Percentiles rank a stretch among this genome's conserved stretches.
These are phyloP conservation scores for Rubia yunnanensis DNA, from an alignment of 257 asterid genomes.

Conservation along the genomic window DNA sequence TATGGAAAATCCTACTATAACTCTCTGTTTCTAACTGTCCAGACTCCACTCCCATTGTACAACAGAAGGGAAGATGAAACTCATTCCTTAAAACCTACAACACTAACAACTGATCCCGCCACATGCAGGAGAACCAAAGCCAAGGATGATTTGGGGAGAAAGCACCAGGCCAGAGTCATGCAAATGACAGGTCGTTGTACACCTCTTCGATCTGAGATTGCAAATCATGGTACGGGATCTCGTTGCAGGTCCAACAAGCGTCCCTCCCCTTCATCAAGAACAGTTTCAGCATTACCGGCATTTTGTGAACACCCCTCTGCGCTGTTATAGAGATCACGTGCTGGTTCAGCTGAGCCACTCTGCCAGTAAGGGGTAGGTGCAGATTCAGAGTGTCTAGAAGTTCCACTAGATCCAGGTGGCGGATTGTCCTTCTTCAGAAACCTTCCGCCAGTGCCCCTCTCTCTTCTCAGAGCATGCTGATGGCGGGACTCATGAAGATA, in stretches of 20 bases:
- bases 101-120: background rate
- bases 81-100: background rate
- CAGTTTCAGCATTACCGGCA: background rate
- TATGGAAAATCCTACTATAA: background rate
- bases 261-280: slow-evolving; percentile 17
- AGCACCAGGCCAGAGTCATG: slow-evolving; percentile 30
- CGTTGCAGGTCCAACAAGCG: slow-evolving; percentile 23
- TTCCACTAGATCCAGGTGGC: slow-evolving; percentile 29
- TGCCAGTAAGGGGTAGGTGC: slow-evolving; percentile 23
- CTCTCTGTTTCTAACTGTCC: background rate
- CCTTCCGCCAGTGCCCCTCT: slow-evolving; percentile 79
- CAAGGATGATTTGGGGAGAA: slow-evolving; percentile 86
- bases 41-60: slow-evolving; percentile 15
- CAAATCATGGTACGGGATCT: background rate
- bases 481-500: slow-evolving; percentile 90
- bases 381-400: slow-evolving; percentile 29
- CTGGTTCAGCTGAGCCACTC: slow-evolving; percentile 29
- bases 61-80: slow-evolving; percentile 1
- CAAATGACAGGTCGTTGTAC: slow-evolving; percentile 3
- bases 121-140: slow-evolving; percentile 33
- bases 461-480: slow-evolving; percentile 86
- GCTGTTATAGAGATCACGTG: slow-evolving; percentile 12
- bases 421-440: slow-evolving; percentile 53
- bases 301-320: background rate
- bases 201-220: slow-evolving; percentile 1